phyloP scores from a whole-genome alignment of 2,329 filamentous ascomycete species.

The Monilinia laxa region DNA sequence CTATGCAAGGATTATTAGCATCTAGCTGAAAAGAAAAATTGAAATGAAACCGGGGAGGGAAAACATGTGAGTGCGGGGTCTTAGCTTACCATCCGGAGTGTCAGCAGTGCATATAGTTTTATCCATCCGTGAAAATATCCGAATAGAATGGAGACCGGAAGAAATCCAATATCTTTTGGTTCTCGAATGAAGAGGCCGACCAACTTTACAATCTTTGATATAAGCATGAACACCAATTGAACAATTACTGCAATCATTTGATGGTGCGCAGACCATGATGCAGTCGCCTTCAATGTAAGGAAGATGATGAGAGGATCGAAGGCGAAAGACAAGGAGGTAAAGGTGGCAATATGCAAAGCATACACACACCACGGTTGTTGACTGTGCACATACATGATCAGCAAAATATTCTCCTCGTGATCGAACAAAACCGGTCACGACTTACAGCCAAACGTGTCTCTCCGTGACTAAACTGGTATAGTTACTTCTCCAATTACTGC shows the following conservation, averaged over 20 bases:
- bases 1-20: constrained; percentile 47
- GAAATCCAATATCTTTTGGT: constrained; percentile 74
- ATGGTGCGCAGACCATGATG: constrained; percentile 54
- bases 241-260: constrained; percentile 58
- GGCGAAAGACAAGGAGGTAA: constrained; percentile 81
- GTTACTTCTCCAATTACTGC: constrained; percentile 98
- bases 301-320: constrained; percentile 73
- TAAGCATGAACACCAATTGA: constrained; percentile 74
- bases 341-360: constrained; percentile 86
- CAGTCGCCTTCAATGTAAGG: constrained; percentile 67
- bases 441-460: constrained; percentile 83
- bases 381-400: constrained; percentile 48
- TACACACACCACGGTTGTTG: constrained; percentile 93
- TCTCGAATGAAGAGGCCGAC: constrained; percentile 82
- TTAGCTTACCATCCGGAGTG: constrained; percentile 68
- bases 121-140: constrained; percentile 91
- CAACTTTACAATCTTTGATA: constrained; percentile 89
- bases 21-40: constrained; percentile 24
- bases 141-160: constrained; percentile 85
- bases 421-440: constrained; percentile 34
- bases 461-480: constrained; percentile 85
- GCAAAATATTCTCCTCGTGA: constrained; percentile 19
- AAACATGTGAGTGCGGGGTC: constrained; percentile 15
- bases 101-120: constrained; percentile 84
- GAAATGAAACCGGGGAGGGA: constrained; percentile 10